A percentile compares a stretch with the other conserved stretches of the same genome.
phyloP scores from a whole-genome alignment of 2,329 filamentous ascomycete genomes.

The Pestalotiopsis fici region DNA sequence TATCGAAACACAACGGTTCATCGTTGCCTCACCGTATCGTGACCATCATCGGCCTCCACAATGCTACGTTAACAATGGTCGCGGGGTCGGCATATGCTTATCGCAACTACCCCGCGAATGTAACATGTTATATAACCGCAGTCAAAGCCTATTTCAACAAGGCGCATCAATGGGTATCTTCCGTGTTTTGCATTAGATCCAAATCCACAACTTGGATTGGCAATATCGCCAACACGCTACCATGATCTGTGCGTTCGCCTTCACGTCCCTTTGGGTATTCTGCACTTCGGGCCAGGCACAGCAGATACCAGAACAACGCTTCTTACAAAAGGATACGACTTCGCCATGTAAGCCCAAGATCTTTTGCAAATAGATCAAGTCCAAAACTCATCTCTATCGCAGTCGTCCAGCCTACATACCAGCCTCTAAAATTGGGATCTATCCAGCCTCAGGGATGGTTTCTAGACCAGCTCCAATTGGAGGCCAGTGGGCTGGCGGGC shows the following conservation, averaged over 20 bases:
- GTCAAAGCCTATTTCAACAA: not conserved
- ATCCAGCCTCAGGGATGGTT: slow-evolving; percentile 30
- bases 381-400: not conserved
- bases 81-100: not conserved
- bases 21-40: not conserved
- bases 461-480: slow-evolving; percentile 23
- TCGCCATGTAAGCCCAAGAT: not conserved
- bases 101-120: not conserved
- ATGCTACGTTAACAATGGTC: not conserved
- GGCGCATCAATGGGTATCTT: not conserved
- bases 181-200: not conserved
- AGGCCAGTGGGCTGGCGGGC: slow-evolving; percentile 26
- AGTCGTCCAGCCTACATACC: slow-evolving; percentile 30
- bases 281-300: not conserved
- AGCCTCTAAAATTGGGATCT: slow-evolving; percentile 25
- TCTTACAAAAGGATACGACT: not conserved
- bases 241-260: not conserved
- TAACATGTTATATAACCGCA: not conserved
- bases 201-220: not conserved
- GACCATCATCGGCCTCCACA: not conserved
- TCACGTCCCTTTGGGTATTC: not conserved
- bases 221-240: not conserved
- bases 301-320: not conserved
- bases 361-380: too few species aligned
- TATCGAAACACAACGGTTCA: not conserved